Base-by-base conservation (phyloP, 2,329 filamentous ascomycete genomes). In the Xenoacremonium recifei region DNA sequence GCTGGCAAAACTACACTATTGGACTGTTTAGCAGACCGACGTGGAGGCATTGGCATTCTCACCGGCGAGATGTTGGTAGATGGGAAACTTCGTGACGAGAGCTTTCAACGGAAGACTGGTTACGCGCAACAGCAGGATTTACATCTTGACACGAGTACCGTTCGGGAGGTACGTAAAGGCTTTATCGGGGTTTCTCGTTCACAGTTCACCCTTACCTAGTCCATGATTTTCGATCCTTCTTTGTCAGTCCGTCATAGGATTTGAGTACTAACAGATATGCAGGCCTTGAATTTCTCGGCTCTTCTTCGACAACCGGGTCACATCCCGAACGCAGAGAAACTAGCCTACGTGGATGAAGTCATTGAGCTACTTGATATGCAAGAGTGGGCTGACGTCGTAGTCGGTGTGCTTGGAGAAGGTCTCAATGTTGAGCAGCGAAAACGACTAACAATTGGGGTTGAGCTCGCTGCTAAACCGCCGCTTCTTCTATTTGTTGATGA, bases 61-160 rank as follows among this genome's bases (percentile, higher is more conserved):
- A 80, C 77, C 2, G 89, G 89, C 40, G 84, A 91, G 47, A 91
- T 95, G 78, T 62, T 78, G 4, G 74, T 80, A 13, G 72, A 79
- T 39, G 77, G 75, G 7, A 76, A 73, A 31, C 79, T 77, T 21
- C 79, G 86, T 25, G 87, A 92, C 50, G 73, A 75, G 11, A 88
- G 85, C 0, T 95, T 95, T 75, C 89, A 93, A 61, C 82, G 89
- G 40, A 91, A 90, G 66, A 92, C 87, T 0, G 89, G 89, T 32
- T 93, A 93, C 53, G 89, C 89, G 18, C 87, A 93, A 58, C 89
- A 95, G 61, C 88, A 93, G 58, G 89, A 95, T 75, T 74, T 95
- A 2, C 89, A 95, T 62, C 71, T 92, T 11, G 74, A 82, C 12
- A 93, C 88, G 0, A 81, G 83, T 1, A 95, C 89, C 0, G 89